Evolutionary conservation across 2,329 filamentous ascomycete genomes (phyloP).

Genomic region (Chlorencoelia australis): DNA sequence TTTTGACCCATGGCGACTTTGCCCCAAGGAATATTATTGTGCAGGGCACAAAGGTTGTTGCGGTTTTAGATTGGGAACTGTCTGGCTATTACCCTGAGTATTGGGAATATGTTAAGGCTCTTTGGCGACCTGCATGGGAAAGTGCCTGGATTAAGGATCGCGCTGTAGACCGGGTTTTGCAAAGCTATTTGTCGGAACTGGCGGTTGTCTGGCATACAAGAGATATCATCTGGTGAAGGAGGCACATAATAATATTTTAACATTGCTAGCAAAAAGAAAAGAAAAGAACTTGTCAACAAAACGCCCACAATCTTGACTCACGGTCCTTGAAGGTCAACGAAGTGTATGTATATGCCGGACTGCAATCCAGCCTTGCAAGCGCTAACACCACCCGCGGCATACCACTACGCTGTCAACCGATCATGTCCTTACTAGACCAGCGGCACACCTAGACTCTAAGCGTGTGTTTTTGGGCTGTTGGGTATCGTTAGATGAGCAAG

Average conservation of each 20-base stretch:
- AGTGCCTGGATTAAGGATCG: constrained; percentile 5
- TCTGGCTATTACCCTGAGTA: constrained; percentile 2
- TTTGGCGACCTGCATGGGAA: constrained; percentile 7
- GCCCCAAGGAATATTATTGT: constrained; percentile 1
- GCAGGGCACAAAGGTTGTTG: background rate
- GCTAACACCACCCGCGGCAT: no score
- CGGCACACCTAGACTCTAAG: constrained; percentile 5
- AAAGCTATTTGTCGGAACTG: constrained; percentile 6
- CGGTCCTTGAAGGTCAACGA: no score
- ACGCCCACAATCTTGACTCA: background rate
- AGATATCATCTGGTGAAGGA: constrained; percentile 6
- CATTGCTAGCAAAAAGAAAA: constrained; percentile 2
- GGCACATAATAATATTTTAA: no score
- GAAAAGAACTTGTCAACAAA: constrained; percentile 1
- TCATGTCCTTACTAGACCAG: no score
- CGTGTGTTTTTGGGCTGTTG: constrained; percentile 7
- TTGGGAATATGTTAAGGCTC: constrained; percentile 1
- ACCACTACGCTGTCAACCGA: no score
- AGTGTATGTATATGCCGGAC: no score
- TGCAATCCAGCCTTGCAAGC: no score
- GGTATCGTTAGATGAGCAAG: constrained; percentile 7
- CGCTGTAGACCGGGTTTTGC: constrained; percentile 4
- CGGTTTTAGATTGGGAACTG: constrained; percentile 1
- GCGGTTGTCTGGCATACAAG: constrained; percentile 9
- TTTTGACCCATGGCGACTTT: constrained; percentile 1